A percentile compares a stretch with the other conserved stretches of the same genome.
phyloP scores from a whole-genome alignment of 331 rosid species.

The Cucumis variabilis region DNA sequence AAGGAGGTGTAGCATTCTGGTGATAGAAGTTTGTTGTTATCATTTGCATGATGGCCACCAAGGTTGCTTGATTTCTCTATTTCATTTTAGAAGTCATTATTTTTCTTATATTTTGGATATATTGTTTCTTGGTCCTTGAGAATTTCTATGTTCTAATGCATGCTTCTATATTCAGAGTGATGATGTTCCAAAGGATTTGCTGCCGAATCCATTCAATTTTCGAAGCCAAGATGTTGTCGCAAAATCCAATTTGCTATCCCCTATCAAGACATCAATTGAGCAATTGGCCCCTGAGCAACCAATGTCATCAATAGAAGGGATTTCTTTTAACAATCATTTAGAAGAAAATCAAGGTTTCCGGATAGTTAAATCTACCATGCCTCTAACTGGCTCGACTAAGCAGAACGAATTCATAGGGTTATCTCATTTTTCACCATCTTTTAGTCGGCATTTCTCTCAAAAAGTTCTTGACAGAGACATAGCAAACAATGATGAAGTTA shows the following conservation, averaged over 20 bases:
- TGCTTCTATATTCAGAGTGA: slow-evolving; percentile 51
- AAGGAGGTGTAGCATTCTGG: neutral
- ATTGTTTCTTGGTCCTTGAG: too few species aligned
- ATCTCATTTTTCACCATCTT: slow-evolving; percentile 57
- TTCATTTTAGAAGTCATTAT: neutral
- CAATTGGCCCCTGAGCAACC: slow-evolving; percentile 19
- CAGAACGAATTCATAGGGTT: slow-evolving; percentile 46
- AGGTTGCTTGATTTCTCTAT: neutral
- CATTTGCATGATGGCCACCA: neutral
- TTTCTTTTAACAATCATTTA: slow-evolving; percentile 20
- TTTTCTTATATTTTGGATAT: neutral
- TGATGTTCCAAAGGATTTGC: slow-evolving; percentile 72
- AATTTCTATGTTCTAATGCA: slow-evolving; percentile 30
- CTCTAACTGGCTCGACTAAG: slow-evolving; percentile 35
- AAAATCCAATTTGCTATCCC: slow-evolving; percentile 27
- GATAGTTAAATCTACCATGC: slow-evolving; percentile 15
- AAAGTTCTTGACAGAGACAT: slow-evolving; percentile 29
- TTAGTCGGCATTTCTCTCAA: slow-evolving; percentile 53
- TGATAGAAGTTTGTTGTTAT: neutral
- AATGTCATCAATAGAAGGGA: slow-evolving; percentile 28
- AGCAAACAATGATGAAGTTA: neutral
- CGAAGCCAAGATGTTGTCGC: slow-evolving; percentile 33
- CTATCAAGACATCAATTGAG: slow-evolving; percentile 28
- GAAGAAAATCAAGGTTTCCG: slow-evolving; percentile 25
- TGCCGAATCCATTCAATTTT: slow-evolving; percentile 75